phyloP scores from a whole-genome alignment of 1,284 basidiomycete species.

The Cryptococcus sp. region DNA sequence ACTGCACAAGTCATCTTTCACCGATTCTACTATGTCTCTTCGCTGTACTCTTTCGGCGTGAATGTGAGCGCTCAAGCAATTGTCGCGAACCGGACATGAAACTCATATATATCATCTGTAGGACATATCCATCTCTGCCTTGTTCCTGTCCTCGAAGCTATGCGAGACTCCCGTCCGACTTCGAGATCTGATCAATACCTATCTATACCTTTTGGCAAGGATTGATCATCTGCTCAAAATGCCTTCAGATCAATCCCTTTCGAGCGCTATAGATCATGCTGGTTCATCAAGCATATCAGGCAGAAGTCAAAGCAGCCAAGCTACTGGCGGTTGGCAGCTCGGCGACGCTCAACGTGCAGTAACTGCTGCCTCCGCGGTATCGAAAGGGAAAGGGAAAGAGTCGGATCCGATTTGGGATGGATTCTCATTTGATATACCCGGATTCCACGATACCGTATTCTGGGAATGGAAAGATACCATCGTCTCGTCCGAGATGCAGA shows the following conservation, averaged over 20 bases:
- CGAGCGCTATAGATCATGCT: background rate
- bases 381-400: constrained; percentile 19
- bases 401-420: constrained; percentile 35
- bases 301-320: no score
- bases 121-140: constrained; percentile 89
- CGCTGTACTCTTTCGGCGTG: constrained; percentile 89
- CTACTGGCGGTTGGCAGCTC: constrained; percentile 1
- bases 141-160: constrained; percentile 93
- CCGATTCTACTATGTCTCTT: constrained; percentile 94
- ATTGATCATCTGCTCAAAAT: constrained; percentile 42
- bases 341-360: constrained; percentile 4
- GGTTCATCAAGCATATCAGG: background rate
- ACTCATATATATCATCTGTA: constrained; percentile 42
- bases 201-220: constrained; percentile 67
- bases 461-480: constrained; percentile 62
- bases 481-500: constrained; percentile 95
- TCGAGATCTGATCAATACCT: constrained; percentile 92
- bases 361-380: no score
- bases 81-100: background rate
- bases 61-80: constrained; percentile 62
- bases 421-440: constrained; percentile 42
- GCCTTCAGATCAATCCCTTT: constrained; percentile 19
- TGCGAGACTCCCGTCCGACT: constrained; percentile 90
- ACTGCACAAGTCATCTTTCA: constrained; percentile 96
- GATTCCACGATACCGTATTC: constrained; percentile 47